phyloP scores from a whole-genome alignment of 2,329 filamentous ascomycete genomes.

The Hirsutella minnesotensis region DNA sequence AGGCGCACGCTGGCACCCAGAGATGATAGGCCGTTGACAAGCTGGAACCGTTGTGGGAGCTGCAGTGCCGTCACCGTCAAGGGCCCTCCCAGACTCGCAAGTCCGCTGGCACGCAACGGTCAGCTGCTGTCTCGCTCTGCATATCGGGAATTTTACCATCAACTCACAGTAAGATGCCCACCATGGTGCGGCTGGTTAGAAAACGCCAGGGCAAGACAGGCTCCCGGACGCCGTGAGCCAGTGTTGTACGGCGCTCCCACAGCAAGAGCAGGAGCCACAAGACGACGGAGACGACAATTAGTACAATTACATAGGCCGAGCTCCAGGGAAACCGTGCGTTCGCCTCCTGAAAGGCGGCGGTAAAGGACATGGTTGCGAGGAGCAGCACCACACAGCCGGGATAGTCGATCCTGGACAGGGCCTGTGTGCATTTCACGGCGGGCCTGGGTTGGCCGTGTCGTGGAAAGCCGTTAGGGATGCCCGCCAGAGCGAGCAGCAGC shows the following conservation, averaged over 20 bases:
- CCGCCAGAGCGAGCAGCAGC: background rate
- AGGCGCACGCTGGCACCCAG: background rate
- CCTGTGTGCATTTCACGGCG: too few species aligned
- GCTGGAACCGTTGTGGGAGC: slow-evolving; percentile 9
- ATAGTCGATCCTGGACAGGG: background rate
- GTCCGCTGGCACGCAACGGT: background rate
- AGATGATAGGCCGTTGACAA: too few species aligned
- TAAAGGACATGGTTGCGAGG: slow-evolving; percentile 1
- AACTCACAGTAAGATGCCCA: slow-evolving; percentile 9
- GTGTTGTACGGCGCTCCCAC: slow-evolving; percentile 3
- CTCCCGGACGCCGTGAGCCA: slow-evolving; percentile 2
- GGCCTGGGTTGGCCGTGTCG: background rate
- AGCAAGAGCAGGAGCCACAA: background rate
- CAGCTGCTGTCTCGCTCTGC: background rate
- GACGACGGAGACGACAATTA: slow-evolving; percentile 1
- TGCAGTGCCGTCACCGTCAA: slow-evolving; percentile 5
- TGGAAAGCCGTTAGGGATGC: slow-evolving; percentile 2
- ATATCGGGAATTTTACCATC: too few species aligned
- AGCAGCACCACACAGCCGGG: slow-evolving; percentile 1
- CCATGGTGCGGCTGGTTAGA: slow-evolving; percentile 7
- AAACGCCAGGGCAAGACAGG: slow-evolving; percentile 13
- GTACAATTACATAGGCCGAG: slow-evolving; percentile 3
- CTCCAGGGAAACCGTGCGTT: slow-evolving; percentile 1
- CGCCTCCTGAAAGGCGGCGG: slow-evolving; percentile 3
- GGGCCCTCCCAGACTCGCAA: background rate